Percentiles rank a stretch among this genome's conserved stretches.
These are phyloP conservation scores for Syzygium grande DNA, from an alignment of 345 rosid genomes.

Conservation along the genomic window DNA sequence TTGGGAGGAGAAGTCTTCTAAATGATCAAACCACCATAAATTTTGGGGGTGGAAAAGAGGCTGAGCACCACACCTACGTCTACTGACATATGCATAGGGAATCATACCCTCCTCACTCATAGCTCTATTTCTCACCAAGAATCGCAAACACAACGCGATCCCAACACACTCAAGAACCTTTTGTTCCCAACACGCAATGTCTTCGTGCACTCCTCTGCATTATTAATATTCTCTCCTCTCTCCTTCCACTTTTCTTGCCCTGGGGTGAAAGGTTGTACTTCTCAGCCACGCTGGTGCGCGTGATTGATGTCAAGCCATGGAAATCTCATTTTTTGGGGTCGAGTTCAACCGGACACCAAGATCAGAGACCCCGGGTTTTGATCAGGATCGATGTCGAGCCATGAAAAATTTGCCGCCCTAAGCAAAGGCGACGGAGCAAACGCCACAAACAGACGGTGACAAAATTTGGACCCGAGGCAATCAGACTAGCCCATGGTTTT, in stretches of 20 bases:
- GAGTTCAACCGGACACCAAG: background rate
- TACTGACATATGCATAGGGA: slow-evolving; percentile 19
- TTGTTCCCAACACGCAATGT: slow-evolving; percentile 52
- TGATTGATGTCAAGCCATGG: background rate
- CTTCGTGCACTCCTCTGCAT: slow-evolving; percentile 36
- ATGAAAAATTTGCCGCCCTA: background rate
- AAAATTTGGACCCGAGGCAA: background rate
- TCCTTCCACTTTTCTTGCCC: slow-evolving; percentile 2
- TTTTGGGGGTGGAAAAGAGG: slow-evolving; percentile 8
- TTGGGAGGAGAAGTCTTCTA: background rate
- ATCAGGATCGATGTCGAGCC: background rate
- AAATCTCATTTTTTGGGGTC: background rate
- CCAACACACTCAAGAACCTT: slow-evolving; percentile 31
- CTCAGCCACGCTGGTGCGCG: background rate
- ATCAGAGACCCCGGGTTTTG: background rate
- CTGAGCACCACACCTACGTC: background rate
- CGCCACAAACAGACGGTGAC: background rate
- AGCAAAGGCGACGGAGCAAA: background rate
- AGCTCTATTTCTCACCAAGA: background rate
- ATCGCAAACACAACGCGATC: background rate
- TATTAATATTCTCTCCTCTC: slow-evolving; percentile 13
- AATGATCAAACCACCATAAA: slow-evolving; percentile 12
- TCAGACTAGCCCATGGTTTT: background rate
- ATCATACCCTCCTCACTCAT: slow-evolving; percentile 14
- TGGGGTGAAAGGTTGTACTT: background rate